Percentiles rank a stretch among this genome's conserved stretches.
These are phyloP conservation scores for Gleditsia sinensis DNA, from an alignment of 306 rosid genomes.

Conservation along the genomic window DNA sequence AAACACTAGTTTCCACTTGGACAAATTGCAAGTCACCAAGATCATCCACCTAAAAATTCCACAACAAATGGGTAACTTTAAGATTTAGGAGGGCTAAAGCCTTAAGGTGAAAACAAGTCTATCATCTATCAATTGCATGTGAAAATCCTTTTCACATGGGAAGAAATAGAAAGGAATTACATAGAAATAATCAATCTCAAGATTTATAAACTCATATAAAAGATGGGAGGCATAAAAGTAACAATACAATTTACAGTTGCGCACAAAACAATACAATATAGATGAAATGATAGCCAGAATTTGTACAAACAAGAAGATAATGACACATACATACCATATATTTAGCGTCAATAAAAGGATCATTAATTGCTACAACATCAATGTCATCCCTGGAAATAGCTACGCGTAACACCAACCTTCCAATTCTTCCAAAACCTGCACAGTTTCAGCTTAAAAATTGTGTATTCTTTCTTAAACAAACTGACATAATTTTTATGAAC, in stretches of 20 bases:
- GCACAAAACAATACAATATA: too few species aligned
- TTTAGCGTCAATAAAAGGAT: slow-evolving; percentile 89
- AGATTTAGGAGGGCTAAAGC: background rate
- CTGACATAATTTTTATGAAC: background rate
- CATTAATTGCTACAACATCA: slow-evolving; percentile 88
- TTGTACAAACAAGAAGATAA: background rate
- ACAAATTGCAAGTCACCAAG: background rate
- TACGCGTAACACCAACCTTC: slow-evolving; percentile 89
- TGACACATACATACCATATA: slow-evolving; percentile 73
- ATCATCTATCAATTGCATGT: background rate
- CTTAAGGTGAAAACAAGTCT: background rate
- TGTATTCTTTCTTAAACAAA: background rate
- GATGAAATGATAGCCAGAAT: background rate
- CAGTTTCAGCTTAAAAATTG: slow-evolving; percentile 36
- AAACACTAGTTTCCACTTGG: background rate
- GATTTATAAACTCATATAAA: background rate
- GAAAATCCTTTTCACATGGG: background rate
- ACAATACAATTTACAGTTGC: background rate
- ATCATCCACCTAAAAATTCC: too few species aligned
- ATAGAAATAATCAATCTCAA: background rate
- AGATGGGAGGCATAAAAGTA: slow-evolving; percentile 9
- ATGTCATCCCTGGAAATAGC: slow-evolving; percentile 89
- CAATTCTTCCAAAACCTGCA: slow-evolving; percentile 97
- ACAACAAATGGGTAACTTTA: too few species aligned
- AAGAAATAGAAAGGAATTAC: background rate